A percentile compares a stretch with the other conserved stretches of the same genome.
These are phyloP conservation scores for Phragmites australis DNA, from an alignment of 176 grass and related monocot species.

Conservation along the genomic window DNA sequence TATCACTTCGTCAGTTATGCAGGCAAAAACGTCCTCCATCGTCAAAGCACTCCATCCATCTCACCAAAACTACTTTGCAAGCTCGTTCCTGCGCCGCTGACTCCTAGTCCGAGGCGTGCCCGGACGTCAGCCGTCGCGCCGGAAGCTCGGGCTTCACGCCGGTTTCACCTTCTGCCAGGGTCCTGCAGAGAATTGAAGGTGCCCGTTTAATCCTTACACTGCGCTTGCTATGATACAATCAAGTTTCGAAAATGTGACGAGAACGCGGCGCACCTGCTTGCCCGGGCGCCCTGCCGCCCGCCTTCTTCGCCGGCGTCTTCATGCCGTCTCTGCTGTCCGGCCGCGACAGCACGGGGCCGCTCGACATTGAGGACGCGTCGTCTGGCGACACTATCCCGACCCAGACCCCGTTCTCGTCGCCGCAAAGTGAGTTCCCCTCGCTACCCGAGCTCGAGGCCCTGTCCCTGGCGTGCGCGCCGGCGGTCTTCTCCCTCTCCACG, in stretches of 20 bases:
- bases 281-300: conserved; percentile 45
- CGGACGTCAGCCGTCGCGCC: conserved; percentile 35
- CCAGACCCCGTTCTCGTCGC: conserved; percentile 65
- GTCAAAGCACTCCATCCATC: not conserved
- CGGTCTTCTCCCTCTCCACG: conserved; percentile 68
- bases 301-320: conserved; percentile 42
- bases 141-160: conserved; percentile 29
- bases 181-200: conserved; percentile 13
- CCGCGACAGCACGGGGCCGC: conserved; percentile 35
- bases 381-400: conserved; percentile 35
- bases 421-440: conserved; percentile 55
- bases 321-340: conserved; percentile 43
- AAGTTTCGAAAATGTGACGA: not conserved
- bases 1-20: no score
- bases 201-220: not conserved
- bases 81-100: not conserved
- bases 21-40: no score
- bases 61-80: not conserved
- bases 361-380: conserved; percentile 32
- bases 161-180: conserved; percentile 38
- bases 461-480: conserved; percentile 35
- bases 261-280: conserved; percentile 41
- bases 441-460: conserved; percentile 63
- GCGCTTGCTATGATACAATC: not conserved
- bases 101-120: conserved; percentile 59